These are phyloP conservation scores for Brassica balearica DNA, from an alignment of 441 rosid species.

Conservation along the genomic window DNA sequence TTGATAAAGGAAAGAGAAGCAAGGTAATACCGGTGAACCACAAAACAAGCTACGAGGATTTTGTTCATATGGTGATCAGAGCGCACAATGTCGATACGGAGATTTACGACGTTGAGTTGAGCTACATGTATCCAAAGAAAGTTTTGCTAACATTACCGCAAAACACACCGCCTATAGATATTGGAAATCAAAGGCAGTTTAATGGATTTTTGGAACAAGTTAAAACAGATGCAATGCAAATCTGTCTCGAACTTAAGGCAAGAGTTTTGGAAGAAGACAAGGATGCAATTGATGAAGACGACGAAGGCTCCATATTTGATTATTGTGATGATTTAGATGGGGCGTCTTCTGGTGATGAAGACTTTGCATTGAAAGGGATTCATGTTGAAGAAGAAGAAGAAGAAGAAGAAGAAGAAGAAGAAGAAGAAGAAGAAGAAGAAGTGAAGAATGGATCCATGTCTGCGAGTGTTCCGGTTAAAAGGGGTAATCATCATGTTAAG, in stretches of 20 bases:
- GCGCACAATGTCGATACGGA: too few relatives aligned
- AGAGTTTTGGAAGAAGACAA: background rate
- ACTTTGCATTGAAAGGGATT: background rate
- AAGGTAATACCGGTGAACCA: too few relatives aligned
- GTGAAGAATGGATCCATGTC: background rate
- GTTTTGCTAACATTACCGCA: too few relatives aligned
- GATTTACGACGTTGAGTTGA: too few relatives aligned
- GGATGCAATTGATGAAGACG: background rate
- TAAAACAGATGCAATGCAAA: background rate
- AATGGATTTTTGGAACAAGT: too few relatives aligned
- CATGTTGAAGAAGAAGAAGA: background rate
- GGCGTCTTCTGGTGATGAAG: background rate
- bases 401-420: background rate
- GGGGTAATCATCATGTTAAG: background rate
- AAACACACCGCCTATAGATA: too few relatives aligned
- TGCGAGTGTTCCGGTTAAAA: background rate
- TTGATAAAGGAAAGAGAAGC: too few relatives aligned
- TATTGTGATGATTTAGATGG: background rate
- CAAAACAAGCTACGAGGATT: too few relatives aligned
- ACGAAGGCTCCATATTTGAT: background rate
- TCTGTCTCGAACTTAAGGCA: background rate
- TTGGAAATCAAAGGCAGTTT: too few relatives aligned
- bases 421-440: background rate
- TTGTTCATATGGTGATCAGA: too few relatives aligned
- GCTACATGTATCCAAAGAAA: too few relatives aligned